These are phyloP conservation scores for Conticribra guillardii DNA, from an alignment of 108 stramenopile genomes.

Conservation along the genomic window DNA sequence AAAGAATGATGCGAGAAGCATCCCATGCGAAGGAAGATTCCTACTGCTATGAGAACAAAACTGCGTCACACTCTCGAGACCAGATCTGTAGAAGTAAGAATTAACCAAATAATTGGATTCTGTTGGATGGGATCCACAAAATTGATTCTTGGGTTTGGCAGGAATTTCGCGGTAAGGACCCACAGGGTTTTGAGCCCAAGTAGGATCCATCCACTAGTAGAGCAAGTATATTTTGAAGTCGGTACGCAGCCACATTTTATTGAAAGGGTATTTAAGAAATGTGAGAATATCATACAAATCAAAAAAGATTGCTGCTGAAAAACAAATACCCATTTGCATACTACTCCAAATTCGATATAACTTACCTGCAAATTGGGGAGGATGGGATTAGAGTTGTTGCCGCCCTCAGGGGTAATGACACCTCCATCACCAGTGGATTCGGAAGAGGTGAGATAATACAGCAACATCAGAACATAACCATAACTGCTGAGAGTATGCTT, in stretches of 20 bases:
- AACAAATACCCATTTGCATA: too few relatives aligned
- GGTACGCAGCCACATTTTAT: too few relatives aligned
- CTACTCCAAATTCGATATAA: too few relatives aligned
- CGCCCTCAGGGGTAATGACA: constrained; percentile 19
- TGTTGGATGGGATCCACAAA: constrained; percentile 70
- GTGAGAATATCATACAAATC: too few relatives aligned
- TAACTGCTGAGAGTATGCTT: constrained; percentile 96
- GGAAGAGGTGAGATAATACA: constrained; percentile 92
- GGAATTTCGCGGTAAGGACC: constrained; percentile 71
- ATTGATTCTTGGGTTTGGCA: constrained; percentile 43
- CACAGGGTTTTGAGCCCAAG: constrained; percentile 65
- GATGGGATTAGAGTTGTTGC: constrained; percentile 61
- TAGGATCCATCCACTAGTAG: constrained; percentile 81
- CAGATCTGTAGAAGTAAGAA: constrained; percentile 76
- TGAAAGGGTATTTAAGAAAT: too few relatives aligned
- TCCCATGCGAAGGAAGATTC: constrained; percentile 58
- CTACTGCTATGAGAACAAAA: constrained; percentile 61
- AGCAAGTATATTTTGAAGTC: too few relatives aligned
- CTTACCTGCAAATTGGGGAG: constrained; percentile 82
- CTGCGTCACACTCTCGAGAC: constrained; percentile 50
- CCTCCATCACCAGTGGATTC: constrained; percentile 62
- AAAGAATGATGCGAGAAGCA: constrained; percentile 93
- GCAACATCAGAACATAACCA: constrained; percentile 94
- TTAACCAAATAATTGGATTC: constrained; percentile 74
- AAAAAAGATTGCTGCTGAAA: too few relatives aligned